Evolutionary conservation across 202 grass and related monocot genomes (phyloP).

Genomic region (Zizania palustris): DNA sequence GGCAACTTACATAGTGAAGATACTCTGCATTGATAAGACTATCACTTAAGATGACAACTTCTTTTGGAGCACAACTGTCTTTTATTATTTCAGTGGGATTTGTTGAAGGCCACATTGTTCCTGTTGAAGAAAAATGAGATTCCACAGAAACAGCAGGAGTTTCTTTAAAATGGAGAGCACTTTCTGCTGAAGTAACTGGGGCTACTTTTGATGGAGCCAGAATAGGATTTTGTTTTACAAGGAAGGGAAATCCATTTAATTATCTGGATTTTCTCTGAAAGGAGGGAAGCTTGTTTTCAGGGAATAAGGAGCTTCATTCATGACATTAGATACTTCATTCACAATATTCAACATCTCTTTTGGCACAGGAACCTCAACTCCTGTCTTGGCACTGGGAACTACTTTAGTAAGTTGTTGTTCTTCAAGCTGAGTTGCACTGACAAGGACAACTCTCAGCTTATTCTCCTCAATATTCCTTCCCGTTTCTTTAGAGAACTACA

Average conservation of each 20-base stretch:
- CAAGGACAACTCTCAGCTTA: constrained; percentile 75
- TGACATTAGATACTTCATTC: constrained; percentile 38
- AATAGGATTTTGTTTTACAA: constrained; percentile 45
- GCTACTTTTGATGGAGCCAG: constrained; percentile 35
- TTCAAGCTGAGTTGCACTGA: constrained; percentile 50
- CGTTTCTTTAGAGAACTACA: constrained; percentile 81
- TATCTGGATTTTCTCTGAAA: constrained; percentile 45
- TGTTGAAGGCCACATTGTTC: constrained; percentile 18
- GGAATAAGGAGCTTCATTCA: constrained; percentile 39
- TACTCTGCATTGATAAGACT: constrained; percentile 42
- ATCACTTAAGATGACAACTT: constrained; percentile 26
- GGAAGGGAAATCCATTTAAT: constrained; percentile 38
- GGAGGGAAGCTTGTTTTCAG: constrained; percentile 36
- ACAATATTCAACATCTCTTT: constrained; percentile 37
- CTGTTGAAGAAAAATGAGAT: constrained; percentile 44
- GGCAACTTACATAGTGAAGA: constrained; percentile 53
- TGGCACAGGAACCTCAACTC: constrained; percentile 29
- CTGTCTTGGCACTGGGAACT: constrained; percentile 24
- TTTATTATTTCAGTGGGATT: constrained; percentile 22
- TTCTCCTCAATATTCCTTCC: constrained; percentile 79
- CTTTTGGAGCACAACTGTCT: constrained; percentile 36
- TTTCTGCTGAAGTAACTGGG: constrained; percentile 19
- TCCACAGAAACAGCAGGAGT: constrained; percentile 27
- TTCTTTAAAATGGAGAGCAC: constrained; percentile 43
- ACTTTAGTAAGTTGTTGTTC: constrained; percentile 34